These are phyloP conservation scores for Viridothelium virens DNA, from an alignment of 495 filamentous ascomycete genomes.

Conservation along the genomic window DNA sequence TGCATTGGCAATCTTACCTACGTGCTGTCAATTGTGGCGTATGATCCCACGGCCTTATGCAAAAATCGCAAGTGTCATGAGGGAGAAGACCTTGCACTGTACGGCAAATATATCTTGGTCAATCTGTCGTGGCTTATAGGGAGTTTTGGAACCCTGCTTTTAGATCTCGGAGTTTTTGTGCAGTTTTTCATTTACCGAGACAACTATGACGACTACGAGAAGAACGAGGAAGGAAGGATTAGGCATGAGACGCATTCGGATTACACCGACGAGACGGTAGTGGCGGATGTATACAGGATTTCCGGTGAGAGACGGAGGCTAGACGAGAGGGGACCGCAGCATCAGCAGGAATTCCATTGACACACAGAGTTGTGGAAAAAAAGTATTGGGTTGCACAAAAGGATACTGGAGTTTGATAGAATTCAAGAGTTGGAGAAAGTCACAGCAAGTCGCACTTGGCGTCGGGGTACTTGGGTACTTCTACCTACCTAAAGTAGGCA, in stretches of 20 bases:
- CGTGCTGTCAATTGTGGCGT: conserved; percentile 83
- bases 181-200: conserved; percentile 82
- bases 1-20: conserved; percentile 92
- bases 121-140: conserved; percentile 86
- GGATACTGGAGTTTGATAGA: neutral
- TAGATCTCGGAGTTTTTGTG: conserved; percentile 78
- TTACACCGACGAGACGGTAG: conserved; percentile 1
- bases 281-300: conserved; percentile 3
- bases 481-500: no score
- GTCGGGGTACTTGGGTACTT: no score
- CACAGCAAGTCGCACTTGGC: neutral
- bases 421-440: neutral
- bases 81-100: conserved; percentile 52
- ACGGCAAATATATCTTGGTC: conserved; percentile 72
- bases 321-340: neutral
- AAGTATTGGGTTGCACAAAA: neutral
- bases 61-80: conserved; percentile 26
- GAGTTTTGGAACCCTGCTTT: conserved; percentile 73
- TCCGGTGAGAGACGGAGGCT: neutral
- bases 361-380: neutral
- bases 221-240: conserved; percentile 8
- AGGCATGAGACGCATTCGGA: conserved; percentile 6
- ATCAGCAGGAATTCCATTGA: neutral
- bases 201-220: conserved; percentile 30
- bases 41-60: conserved; percentile 52